Evolutionary conservation across 805 yeast species (phyloP).

Genomic region (Ogataea haglerorum): DNA sequence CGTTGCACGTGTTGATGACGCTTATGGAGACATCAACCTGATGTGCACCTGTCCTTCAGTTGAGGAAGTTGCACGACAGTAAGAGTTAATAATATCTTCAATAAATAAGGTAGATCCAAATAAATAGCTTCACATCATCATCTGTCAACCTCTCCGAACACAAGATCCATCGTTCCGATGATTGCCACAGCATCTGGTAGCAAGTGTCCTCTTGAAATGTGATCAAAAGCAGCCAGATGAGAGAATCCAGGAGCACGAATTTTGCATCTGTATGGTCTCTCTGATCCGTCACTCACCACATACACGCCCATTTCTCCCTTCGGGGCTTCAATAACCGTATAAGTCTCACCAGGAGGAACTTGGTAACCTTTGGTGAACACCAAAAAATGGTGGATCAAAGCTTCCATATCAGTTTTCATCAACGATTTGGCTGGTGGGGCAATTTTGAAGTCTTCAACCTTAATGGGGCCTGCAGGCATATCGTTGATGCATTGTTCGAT

Average conservation of each 20-base stretch:
- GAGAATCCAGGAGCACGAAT: slow-evolving; percentile 95
- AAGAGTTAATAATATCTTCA: slow-evolving; percentile 1
- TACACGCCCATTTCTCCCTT: slow-evolving; percentile 94
- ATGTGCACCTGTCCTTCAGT: slow-evolving; percentile 92
- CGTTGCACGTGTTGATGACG: slow-evolving; percentile 89
- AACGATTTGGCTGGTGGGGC: slow-evolving; percentile 74
- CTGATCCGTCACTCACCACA: slow-evolving; percentile 83
- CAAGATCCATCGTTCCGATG: slow-evolving; percentile 93
- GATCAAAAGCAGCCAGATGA: slow-evolving; percentile 85
- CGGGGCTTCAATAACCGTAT: slow-evolving; percentile 90
- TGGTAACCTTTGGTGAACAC: slow-evolving; percentile 84
- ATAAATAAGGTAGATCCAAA: slow-evolving; percentile 3
- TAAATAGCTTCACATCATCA: slow-evolving; percentile 29
- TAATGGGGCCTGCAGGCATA: slow-evolving; percentile 90
- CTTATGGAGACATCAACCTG: slow-evolving; percentile 89
- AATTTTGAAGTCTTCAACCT: slow-evolving; percentile 86
- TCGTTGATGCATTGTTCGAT: slow-evolving; percentile 86
- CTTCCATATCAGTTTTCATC: slow-evolving; percentile 93
- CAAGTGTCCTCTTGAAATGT: slow-evolving; percentile 79
- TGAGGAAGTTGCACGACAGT: slow-evolving; percentile 55
- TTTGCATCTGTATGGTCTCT: slow-evolving; percentile 88
- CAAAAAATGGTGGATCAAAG: slow-evolving; percentile 84
- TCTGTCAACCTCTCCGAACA: slow-evolving; percentile 93
- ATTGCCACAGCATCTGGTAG: slow-evolving; percentile 91
- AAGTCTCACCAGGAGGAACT: slow-evolving; percentile 89